Base-by-base conservation (phyloP, 768 basidiomycete genomes). In the Porpolomopsis calyptriformis region DNA sequence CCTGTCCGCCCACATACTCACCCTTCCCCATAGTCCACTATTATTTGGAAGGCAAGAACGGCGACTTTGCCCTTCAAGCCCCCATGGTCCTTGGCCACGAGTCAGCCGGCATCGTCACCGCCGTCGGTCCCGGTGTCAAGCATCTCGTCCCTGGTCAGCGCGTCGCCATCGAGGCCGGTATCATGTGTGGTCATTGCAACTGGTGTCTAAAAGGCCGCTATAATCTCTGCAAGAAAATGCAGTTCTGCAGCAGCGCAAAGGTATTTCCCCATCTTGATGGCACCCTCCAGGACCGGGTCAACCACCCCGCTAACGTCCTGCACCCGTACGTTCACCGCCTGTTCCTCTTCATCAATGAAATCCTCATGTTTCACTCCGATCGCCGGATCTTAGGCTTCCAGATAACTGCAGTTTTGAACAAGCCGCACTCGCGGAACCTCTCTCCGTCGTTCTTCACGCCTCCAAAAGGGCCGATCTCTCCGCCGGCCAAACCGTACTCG, bases 41-140 rank as follows among this genome's bases (percentile, higher is more conserved):
- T 68, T 96, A 85, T 65, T 62, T 69, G 25, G 82, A 91, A 55
- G 91, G 85, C 18, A 78, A 88, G 35, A 98, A 96, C 62, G 93
- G 92, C 40, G 88, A 90, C 62, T 96, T 93, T 65, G 82, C 80
- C 42, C 72, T 96, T 51, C 83, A 78, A 49, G 71, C 78, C 4
- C 92, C 93, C 3, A 77, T 97, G 48, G 83, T 92, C 38, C 82
- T 98, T 25, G 94, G 93, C 20, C 93, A 97, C 64, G 93, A 97
- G 69, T 74, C 91, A 0, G 78, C 87, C n/a, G 93, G 92, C 26
- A 64, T 87, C 57, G 69, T 97, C 56, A 82, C 83, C 46, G 82
- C 88, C n/a, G 72, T 94, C 47, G 85, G 86, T 9, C 73, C 81
- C 10, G 78, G 80, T 14, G 81, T 82, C 36, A 72, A 68, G 52